A percentile compares a stretch with the other conserved stretches of the same genome.
Conservation (phyloP, 371 early-diverging fungal species). For the Actinomortierella wolfii region DNA sequence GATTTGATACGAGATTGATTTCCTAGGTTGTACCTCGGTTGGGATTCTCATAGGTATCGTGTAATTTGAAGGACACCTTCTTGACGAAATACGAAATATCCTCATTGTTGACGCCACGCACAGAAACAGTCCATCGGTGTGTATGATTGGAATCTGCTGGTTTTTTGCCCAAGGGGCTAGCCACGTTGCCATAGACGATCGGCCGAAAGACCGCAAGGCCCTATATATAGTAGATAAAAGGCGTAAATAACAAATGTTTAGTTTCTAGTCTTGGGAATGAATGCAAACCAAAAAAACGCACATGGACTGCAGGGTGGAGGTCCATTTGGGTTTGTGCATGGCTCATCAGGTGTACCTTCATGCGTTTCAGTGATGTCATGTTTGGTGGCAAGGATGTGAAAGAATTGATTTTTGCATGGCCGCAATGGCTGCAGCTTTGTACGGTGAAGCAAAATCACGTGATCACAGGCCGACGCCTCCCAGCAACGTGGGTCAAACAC, state of each 20-base stretch:
- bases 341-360: conserved; percentile 19
- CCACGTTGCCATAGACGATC: conserved; percentile 78
- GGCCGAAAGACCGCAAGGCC: conserved; percentile 74
- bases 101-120: conserved; percentile 85
- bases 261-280: no score
- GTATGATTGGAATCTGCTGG: conserved; percentile 76
- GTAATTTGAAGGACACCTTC: conserved; percentile 93
- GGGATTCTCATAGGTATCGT: conserved; percentile 94
- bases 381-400: background rate
- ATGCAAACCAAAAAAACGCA: no score
- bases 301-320: no score
- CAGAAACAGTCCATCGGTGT: conserved; percentile 86
- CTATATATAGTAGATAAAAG: conserved; percentile 26
- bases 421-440: no score
- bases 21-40: conserved; percentile 65
- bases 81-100: conserved; percentile 86
- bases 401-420: no score
- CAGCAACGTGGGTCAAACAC: no score
- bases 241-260: no score
- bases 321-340: background rate
- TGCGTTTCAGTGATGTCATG: conserved; percentile 40
- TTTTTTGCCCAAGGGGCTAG: conserved; percentile 69
- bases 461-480: no score
- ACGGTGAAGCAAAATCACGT: no score
- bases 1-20: background rate